phyloP scores from a whole-genome alignment of 2,329 filamentous ascomycete species.

The Tolypocladium amazonense region DNA sequence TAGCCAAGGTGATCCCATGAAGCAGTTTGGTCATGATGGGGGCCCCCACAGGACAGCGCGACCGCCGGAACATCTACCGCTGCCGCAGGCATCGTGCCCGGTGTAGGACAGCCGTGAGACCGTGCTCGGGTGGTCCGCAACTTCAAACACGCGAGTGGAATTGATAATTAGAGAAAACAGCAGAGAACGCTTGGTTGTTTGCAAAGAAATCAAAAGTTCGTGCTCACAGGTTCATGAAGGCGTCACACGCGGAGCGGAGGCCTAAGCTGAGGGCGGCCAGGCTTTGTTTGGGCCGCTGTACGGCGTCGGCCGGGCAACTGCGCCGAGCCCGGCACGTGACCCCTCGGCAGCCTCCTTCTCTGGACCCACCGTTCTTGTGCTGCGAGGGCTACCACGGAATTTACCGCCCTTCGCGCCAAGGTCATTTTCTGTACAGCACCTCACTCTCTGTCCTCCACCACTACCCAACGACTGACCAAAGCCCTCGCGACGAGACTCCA shows the following conservation, averaged over 20 bases:
- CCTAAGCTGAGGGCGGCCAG: neutral
- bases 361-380: constrained; percentile 3
- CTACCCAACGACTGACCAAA: constrained; percentile 3
- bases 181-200: neutral
- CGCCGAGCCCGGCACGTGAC: constrained; percentile 13
- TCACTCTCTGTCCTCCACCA: constrained; percentile 18
- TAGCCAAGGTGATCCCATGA: constrained; percentile 3
- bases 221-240: neutral
- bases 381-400: constrained; percentile 15
- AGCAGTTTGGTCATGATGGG: neutral
- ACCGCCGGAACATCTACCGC: constrained; percentile 53
- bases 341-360: constrained; percentile 6
- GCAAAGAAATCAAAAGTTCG: neutral
- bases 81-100: constrained; percentile 46
- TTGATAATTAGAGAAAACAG: neutral
- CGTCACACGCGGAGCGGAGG: neutral
- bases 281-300: neutral
- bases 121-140: neutral
- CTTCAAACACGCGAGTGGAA: neutral
- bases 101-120: neutral
- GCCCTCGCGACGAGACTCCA: neutral
- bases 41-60: constrained; percentile 52
- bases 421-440: constrained; percentile 18
- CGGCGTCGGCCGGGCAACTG: constrained; percentile 10
- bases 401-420: constrained; percentile 15